Conservation (phyloP, 441 rosid genomes). For the Jatropha multifida region DNA sequence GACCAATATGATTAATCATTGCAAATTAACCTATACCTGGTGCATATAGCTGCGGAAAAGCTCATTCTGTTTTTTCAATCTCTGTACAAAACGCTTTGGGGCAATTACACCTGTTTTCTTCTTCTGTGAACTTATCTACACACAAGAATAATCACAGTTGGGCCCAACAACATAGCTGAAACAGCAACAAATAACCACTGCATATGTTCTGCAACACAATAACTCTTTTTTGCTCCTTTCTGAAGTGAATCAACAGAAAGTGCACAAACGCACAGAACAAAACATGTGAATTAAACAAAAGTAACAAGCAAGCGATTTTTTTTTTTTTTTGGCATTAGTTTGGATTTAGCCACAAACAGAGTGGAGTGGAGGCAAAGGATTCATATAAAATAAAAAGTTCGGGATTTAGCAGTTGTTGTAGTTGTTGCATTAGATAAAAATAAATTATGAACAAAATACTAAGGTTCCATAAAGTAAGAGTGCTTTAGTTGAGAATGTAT, state of each 20-base stretch:
- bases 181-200: constrained; percentile 14
- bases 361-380: too few species aligned
- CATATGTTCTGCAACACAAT: background rate
- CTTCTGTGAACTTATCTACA: constrained; percentile 94
- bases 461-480: background rate
- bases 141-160: constrained; percentile 21
- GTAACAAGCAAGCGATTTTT: background rate
- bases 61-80: constrained; percentile 98
- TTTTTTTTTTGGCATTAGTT: background rate
- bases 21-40: constrained; percentile 54
- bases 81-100: constrained; percentile 95
- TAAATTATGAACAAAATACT: background rate
- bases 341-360: too few species aligned
- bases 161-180: constrained; percentile 17
- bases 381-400: too few species aligned
- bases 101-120: constrained; percentile 99
- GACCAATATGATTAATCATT: background rate
- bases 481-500: background rate
- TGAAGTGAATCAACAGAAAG: background rate
- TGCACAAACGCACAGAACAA: background rate
- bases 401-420: too few species aligned
- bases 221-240: background rate
- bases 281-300: background rate
- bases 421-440: background rate
- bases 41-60: constrained; percentile 99